Percentiles rank a stretch among this genome's conserved stretches.
These are phyloP conservation scores for Eleusine indica DNA, from an alignment of 176 grass and related monocot species.

Conservation along the genomic window DNA sequence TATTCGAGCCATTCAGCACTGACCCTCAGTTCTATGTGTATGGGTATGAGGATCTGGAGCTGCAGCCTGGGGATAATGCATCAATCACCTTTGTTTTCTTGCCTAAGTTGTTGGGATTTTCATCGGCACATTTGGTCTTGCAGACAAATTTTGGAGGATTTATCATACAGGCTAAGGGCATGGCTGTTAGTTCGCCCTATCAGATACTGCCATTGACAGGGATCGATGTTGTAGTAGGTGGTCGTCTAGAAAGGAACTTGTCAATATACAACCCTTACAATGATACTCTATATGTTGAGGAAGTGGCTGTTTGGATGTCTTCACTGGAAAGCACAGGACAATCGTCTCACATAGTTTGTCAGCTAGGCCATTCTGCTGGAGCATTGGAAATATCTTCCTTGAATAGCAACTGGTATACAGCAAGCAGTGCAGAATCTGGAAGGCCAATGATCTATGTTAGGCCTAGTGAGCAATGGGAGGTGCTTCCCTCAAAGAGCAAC, in stretches of 20 bases:
- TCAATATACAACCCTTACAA: conserved; percentile 83
- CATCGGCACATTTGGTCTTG: conserved; percentile 73
- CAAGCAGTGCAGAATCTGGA: conserved; percentile 48
- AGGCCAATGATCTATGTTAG: conserved; percentile 64
- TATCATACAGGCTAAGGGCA: conserved; percentile 84
- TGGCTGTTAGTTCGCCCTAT: conserved; percentile 64
- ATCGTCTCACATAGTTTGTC: conserved; percentile 77
- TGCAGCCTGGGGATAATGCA: conserved; percentile 73
- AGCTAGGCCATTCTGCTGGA: conserved; percentile 40
- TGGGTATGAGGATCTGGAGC: conserved; percentile 60
- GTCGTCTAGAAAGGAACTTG: conserved; percentile 68
- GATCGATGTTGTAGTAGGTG: conserved; percentile 53
- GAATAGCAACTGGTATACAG: conserved; percentile 62
- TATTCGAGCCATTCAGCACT: conserved; percentile 81
- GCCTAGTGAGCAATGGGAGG: conserved; percentile 69
- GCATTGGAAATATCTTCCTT: conserved; percentile 45
- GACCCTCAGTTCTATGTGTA: conserved; percentile 88
- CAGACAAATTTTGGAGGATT: conserved; percentile 94
- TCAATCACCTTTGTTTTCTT: conserved; percentile 77
- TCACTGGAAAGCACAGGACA: conserved; percentile 58
- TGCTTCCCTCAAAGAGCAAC: conserved; percentile 56
- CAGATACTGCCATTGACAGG: conserved; percentile 71
- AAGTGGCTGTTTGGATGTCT: conserved; percentile 85
- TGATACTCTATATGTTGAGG: conserved; percentile 71
- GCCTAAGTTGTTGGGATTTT: conserved; percentile 73